Percentiles rank a stretch among this genome's conserved stretches.
Evolutionary conservation across 2,329 filamentous ascomycete species (phyloP).

Genomic region (Cytospora chrysosperma): DNA sequence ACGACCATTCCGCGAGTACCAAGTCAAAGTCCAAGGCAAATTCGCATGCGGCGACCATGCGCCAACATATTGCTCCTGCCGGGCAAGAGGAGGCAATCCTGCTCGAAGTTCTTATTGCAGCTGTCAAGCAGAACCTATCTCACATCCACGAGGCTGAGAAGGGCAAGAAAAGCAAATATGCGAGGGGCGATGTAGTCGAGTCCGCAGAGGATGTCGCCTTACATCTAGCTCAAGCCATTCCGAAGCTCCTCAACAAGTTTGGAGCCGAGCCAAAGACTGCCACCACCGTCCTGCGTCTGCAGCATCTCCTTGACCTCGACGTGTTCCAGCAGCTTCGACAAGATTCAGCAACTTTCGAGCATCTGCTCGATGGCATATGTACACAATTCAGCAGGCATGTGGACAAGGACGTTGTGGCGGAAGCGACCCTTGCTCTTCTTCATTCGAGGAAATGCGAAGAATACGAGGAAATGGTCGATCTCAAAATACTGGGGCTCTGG

Average conservation of each 20-base stretch:
- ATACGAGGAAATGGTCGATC: conserved; percentile 79
- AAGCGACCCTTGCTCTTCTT: conserved; percentile 78
- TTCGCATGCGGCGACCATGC: conserved; percentile 60
- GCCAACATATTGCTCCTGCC: conserved; percentile 69
- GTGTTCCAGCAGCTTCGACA: conserved; percentile 87
- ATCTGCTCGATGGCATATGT: conserved; percentile 85
- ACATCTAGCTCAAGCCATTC: conserved; percentile 75
- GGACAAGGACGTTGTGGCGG: conserved; percentile 78
- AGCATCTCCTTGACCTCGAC: conserved; percentile 82
- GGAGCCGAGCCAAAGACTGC: conserved; percentile 86
- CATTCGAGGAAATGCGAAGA: conserved; percentile 86
- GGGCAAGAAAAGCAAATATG: conserved; percentile 51
- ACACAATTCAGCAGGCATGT: conserved; percentile 93
- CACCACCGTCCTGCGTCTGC: conserved; percentile 78
- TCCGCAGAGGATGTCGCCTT: conserved; percentile 77
- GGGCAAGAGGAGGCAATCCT: conserved; percentile 80
- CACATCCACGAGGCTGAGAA: conserved; percentile 65
- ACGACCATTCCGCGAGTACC: conserved; percentile 75
- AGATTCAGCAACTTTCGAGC: conserved; percentile 75
- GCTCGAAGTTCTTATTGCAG: conserved; percentile 80
- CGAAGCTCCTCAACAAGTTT: conserved; percentile 86
- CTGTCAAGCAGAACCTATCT: conserved; percentile 72
- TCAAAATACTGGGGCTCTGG: conserved; percentile 80
- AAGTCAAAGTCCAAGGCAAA: conserved; percentile 36
- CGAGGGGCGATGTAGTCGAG: conserved; percentile 65